Conservation (phyloP, 768 basidiomycete species). For the Steccherinum ochraceum region DNA sequence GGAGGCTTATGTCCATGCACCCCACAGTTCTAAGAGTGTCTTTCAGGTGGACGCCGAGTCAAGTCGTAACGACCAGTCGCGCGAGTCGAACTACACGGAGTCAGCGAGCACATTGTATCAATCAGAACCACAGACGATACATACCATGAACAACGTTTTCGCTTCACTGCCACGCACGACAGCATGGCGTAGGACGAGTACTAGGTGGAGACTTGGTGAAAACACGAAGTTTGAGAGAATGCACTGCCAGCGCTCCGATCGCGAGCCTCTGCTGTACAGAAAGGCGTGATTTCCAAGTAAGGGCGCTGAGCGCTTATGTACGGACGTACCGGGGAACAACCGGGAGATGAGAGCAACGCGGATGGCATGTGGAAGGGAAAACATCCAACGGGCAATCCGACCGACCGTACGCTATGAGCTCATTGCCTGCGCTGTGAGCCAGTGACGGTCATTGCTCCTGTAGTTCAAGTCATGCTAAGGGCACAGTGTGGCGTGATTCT, state of each 20-base stretch:
- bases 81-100: no score
- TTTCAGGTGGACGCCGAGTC: no score
- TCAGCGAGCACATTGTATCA: no score
- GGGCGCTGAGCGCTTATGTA: background rate
- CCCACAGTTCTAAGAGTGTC: no score
- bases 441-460: background rate
- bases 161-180: background rate
- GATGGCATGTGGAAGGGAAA: background rate
- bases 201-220: background rate
- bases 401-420: background rate
- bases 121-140: no score
- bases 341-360: no score
- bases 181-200: background rate
- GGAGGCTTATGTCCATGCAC: no score
- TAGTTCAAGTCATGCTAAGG: background rate
- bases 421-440: background rate
- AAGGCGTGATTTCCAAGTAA: background rate
- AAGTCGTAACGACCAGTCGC: no score
- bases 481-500: background rate
- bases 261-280: no score
- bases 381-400: background rate
- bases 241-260: background rate
- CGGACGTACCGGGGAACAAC: background rate
- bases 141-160: background rate
- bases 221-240: background rate